Evolutionary conservation across 106 monocot genomes (phyloP), one percentile per base, ranked within the genome.

Genomic region (Dendrobium catenatum): DNA sequence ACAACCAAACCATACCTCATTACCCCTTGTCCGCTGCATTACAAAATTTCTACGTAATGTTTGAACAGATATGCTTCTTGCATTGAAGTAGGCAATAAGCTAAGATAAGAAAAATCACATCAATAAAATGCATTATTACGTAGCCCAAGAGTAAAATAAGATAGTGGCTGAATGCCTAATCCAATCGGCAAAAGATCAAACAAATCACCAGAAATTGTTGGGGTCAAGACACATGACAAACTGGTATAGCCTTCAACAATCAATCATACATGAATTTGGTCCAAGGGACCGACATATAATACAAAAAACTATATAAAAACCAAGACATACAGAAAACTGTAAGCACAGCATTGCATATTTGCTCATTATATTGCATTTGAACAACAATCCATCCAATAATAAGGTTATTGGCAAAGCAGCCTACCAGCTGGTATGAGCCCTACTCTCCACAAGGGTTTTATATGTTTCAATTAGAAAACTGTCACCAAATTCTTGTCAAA

Each of bases 41-140:
- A 93, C 86, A 44, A 33, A 66, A 84, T 93, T 93, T 83, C 93
- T 86, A 72, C 82, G 55, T 55, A 93, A 90, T 46, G 93, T 93
- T 78, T 90, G 88, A 56, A 68, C 47, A 24, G 90, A 88, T 83
- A 93, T 93, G 78, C 77, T 80, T 80, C 93, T 88, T 26, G 73
- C 83, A 24, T 79, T 64, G 33, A 93, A 87, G 83, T 88, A 93
- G 83, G 40, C 75, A 82, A 90, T 41, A 73, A 90, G 81, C 93
- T 93, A 85, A 83, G 84, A 79, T 18, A 47, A 74, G 47, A 29
- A 20, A 48, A 42, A 73, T 9, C 9, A 70, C 24, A 42, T 64
- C 7, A 81, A 43, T 9, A 66, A 40, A 55, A 76, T 31, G 18
- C 46, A 16, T 24, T 47, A 49, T 76, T 46, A 76, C 9, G 43